Evolutionary conservation across 164 flowering plant species (phyloP).

Genomic region (Vitis rupestris): DNA sequence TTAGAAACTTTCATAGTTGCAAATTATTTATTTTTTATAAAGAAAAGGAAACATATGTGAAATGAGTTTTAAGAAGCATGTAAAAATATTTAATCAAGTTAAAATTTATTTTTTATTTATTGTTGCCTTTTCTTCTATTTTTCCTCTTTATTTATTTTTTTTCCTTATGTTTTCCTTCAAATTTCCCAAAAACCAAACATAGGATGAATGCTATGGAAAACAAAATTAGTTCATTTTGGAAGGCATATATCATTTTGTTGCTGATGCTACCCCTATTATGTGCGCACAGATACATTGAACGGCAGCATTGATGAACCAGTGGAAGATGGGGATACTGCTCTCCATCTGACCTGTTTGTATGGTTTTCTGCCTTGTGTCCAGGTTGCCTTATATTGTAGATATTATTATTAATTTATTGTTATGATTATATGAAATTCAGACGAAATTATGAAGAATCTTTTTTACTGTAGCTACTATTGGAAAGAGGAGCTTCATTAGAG

Average conservation of each 20-base stretch:
- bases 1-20: too few relatives aligned
- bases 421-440: neutral
- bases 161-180: neutral
- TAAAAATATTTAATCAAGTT: too few relatives aligned
- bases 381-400: conserved; percentile 23
- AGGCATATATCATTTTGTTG: too few relatives aligned
- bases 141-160: neutral
- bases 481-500: conserved; percentile 81
- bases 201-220: too few relatives aligned
- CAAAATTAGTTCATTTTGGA: too few relatives aligned
- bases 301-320: conserved; percentile 74
- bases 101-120: too few relatives aligned
- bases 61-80: too few relatives aligned
- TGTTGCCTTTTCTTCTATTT: neutral
- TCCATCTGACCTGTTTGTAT: conserved; percentile 85
- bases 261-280: too few relatives aligned
- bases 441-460: neutral
- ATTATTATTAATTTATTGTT: neutral
- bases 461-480: conserved; percentile 61
- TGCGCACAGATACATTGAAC: conserved; percentile 53
- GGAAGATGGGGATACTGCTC: conserved; percentile 89
- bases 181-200: too few relatives aligned
- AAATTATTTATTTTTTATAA: too few relatives aligned
- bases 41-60: too few relatives aligned
- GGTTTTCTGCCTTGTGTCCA: conserved; percentile 72